phyloP scores from a whole-genome alignment of 345 rosid genomes.

The Toxicodendron radicans region DNA sequence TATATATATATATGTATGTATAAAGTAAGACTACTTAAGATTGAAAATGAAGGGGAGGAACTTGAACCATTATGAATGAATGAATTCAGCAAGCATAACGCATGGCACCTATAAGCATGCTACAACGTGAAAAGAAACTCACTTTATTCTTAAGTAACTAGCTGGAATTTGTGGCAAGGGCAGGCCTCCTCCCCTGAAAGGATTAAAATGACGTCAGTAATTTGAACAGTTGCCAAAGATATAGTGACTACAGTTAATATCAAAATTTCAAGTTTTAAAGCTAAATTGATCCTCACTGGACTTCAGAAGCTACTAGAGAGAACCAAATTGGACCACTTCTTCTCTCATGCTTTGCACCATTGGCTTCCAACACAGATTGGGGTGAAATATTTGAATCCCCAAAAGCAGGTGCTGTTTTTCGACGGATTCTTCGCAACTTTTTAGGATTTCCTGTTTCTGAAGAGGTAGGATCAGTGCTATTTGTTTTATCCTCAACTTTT shows the following conservation, averaged over 20 bases:
- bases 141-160: constrained; percentile 80
- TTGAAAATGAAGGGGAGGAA: not conserved
- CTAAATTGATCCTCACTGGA: constrained; percentile 61
- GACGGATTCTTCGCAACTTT: constrained; percentile 59
- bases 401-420: constrained; percentile 47
- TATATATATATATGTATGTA: too few species aligned
- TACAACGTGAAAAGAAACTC: constrained; percentile 30
- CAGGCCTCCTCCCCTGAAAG: constrained; percentile 71
- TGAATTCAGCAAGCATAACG: constrained; percentile 2
- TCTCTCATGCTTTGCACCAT: constrained; percentile 44
- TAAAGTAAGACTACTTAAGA: not conserved
- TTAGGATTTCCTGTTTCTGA: constrained; percentile 57
- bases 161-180: constrained; percentile 86
- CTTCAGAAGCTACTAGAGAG: constrained; percentile 83
- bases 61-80: not conserved
- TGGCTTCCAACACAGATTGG: constrained; percentile 54
- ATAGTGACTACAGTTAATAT: constrained; percentile 11
- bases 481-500: constrained; percentile 51
- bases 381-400: constrained; percentile 56
- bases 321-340: constrained; percentile 89
- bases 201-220: constrained; percentile 33
- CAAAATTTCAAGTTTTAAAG: constrained; percentile 19
- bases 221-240: constrained; percentile 8
- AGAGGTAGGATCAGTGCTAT: constrained; percentile 45
- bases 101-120: constrained; percentile 3